These are phyloP conservation scores for Exophiala spinifera DNA, from an alignment of 2,329 filamentous ascomycete genomes.

Conservation along the genomic window DNA sequence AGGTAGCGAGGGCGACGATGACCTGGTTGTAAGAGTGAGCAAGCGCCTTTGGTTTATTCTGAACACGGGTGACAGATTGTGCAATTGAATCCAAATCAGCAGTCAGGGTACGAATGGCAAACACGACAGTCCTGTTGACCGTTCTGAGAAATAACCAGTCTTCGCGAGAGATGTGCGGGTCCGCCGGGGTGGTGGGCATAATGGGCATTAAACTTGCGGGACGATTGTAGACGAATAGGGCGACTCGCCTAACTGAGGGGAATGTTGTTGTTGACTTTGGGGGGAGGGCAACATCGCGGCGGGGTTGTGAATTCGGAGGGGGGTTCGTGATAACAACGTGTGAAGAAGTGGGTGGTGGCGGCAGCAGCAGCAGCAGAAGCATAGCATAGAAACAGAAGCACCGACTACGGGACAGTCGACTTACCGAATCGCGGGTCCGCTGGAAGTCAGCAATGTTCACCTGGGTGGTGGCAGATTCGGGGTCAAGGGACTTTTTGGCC, in stretches of 20 bases:
- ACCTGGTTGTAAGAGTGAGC: slow-evolving; percentile 57
- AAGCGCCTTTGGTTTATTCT: slow-evolving; percentile 16
- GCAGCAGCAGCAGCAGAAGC: slow-evolving; percentile 14
- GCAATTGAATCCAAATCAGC: slow-evolving; percentile 9
- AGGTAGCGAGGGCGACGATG: slow-evolving; percentile 71
- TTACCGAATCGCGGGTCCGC: slow-evolving; percentile 77
- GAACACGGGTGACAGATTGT: slow-evolving; percentile 2
- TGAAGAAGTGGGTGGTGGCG: slow-evolving; percentile 13
- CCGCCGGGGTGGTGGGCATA: slow-evolving; percentile 11
- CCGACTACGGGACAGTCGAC: too few species aligned
- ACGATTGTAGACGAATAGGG: too few species aligned
- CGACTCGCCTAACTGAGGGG: not conserved
- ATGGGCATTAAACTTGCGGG: not conserved
- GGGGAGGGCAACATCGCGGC: not conserved
- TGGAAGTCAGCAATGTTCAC: slow-evolving; percentile 71
- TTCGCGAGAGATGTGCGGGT: not conserved
- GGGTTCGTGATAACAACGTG: slow-evolving; percentile 8
- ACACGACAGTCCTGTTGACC: slow-evolving; percentile 4
- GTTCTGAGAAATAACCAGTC: not conserved
- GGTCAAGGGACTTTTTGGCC: slow-evolving; percentile 32
- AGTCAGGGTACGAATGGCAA: slow-evolving; percentile 2
- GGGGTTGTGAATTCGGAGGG: slow-evolving; percentile 3
- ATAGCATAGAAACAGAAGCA: too few species aligned
- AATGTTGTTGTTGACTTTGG: not conserved
- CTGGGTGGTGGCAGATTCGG: slow-evolving; percentile 27